phyloP scores from a whole-genome alignment of 2,329 filamentous ascomycete genomes.

The Sporothrix brunneoviolacea region DNA sequence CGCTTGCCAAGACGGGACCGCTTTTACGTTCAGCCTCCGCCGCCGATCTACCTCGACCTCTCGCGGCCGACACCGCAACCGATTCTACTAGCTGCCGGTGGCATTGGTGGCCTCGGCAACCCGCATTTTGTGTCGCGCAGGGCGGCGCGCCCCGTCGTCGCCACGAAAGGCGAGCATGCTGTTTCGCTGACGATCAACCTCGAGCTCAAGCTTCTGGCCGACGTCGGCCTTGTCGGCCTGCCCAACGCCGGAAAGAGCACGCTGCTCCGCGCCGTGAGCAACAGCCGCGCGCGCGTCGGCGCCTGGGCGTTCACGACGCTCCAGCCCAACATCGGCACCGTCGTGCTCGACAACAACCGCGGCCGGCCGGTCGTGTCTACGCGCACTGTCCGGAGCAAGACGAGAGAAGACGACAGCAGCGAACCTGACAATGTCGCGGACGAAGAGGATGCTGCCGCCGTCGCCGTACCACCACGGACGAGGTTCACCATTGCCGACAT shows the following conservation, averaged over 20 bases:
- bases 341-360: conserved; percentile 81
- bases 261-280: conserved; percentile 76
- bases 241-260: conserved; percentile 97
- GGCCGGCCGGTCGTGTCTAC: conserved; percentile 55
- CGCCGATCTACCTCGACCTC: conserved; percentile 67
- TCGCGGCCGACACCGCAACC: conserved; percentile 73
- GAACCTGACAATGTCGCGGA: conserved; percentile 16
- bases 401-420: conserved; percentile 32
- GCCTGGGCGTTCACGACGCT: conserved; percentile 97
- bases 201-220: conserved; percentile 89
- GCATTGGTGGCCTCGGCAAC: conserved; percentile 85
- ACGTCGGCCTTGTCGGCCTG: conserved; percentile 88
- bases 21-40: conserved; percentile 59
- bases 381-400: conserved; percentile 22
- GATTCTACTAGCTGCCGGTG: conserved; percentile 78
- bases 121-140: conserved; percentile 80
- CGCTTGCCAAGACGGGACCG: conserved; percentile 45
- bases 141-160: conserved; percentile 74
- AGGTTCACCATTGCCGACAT: conserved; percentile 95
- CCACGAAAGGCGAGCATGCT: conserved; percentile 76
- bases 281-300: conserved; percentile 81
- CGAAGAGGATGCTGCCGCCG: conserved; percentile 35
- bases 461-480: conserved; percentile 54
- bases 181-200: conserved; percentile 75
- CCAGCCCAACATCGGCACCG: conserved; percentile 85